Evolutionary conservation across 352 stramenopile genomes (phyloP), one percentile per base, ranked within the genome.

Genomic region (Phytopythium montanum): DNA sequence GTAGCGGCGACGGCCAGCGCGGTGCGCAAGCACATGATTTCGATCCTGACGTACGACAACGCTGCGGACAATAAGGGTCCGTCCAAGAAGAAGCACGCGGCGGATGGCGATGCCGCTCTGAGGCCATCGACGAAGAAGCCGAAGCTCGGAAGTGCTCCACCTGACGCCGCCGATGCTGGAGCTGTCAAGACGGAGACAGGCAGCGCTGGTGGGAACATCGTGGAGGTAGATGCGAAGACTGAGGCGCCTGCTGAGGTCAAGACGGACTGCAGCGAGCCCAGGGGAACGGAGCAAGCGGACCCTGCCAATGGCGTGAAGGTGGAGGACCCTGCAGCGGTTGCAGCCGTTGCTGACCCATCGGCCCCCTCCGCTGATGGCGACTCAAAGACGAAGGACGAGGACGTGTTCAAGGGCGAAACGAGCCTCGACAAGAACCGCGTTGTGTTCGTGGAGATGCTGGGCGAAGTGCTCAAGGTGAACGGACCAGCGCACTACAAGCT

Each of bases 11-110:
- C 85, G 2, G 81, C 85, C 1, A 94, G 81, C 54, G 81, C 81
- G 9, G 63, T 94, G 54, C 81, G 85, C 54, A 92, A 90, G 62
- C 81, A 92, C 63, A 66, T 92, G 64, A 93, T 92, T 26, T 71
- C 72, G 2, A 81, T 90, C 9, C 56, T 93, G 56, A 60, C 75
- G 16, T 64, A 83, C 19, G 81, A 90, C 51, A 82, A 70, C 46
- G 65, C 60, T 36, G 52, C 69, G 28, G 45, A 64, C 39, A 31
- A 39, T 66, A 21, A 62, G 64, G n/a, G 14, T 25, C 42, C 42
- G 16, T 49, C 42, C 2, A 49, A 49, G 28, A 88, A 85, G 59
- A 85, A 77, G 48, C 50, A 68, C 39, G 73, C 76, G 42, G 54
- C 65, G 1, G 59, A 67, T 9, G 13, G 56, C 5, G 66, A 72